Evolutionary conservation across 2,329 filamentous ascomycete genomes (phyloP).

Genomic region (Clonostachys rhizophaga): DNA sequence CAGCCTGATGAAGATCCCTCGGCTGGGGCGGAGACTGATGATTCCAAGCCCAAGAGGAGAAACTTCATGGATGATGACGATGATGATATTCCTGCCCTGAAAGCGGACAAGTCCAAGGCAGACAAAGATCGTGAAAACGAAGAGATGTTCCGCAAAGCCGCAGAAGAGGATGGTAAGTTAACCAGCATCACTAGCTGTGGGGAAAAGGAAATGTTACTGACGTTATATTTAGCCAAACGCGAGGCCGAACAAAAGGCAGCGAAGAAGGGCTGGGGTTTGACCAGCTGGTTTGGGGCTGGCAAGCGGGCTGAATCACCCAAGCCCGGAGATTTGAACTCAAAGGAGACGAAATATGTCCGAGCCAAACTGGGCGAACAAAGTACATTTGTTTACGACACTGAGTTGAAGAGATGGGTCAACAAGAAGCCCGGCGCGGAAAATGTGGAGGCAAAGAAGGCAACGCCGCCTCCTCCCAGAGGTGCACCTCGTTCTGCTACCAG

Average conservation of each 20-base stretch:
- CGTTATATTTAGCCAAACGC: conserved; percentile 48
- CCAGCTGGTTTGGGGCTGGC: conserved; percentile 74
- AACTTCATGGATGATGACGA: conserved; percentile 80
- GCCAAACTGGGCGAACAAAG: conserved; percentile 94
- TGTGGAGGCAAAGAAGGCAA: conserved; percentile 52
- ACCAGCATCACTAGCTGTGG: background rate
- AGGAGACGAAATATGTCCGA: conserved; percentile 66
- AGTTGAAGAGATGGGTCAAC: conserved; percentile 98
- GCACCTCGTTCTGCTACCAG: conserved; percentile 47
- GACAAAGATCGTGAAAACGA: conserved; percentile 76
- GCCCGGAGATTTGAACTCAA: conserved; percentile 22
- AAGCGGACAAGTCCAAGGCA: conserved; percentile 54
- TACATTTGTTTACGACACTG: conserved; percentile 89
- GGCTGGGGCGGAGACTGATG: conserved; percentile 33
- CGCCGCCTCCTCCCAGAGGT: conserved; percentile 74
- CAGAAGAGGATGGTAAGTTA: conserved; percentile 65
- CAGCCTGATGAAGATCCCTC: conserved; percentile 41
- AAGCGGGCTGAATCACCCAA: conserved; percentile 43
- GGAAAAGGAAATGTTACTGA: conserved; percentile 6
- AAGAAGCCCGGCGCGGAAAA: conserved; percentile 77
- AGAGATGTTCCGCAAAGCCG: conserved; percentile 80
- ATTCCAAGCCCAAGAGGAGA: conserved; percentile 65
- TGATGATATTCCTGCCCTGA: conserved; percentile 56
- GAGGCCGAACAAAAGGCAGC: conserved; percentile 38
- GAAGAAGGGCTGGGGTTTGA: conserved; percentile 75